Base-by-base conservation (phyloP, 768 basidiomycete species). In the Lactifluus pinguis region DNA sequence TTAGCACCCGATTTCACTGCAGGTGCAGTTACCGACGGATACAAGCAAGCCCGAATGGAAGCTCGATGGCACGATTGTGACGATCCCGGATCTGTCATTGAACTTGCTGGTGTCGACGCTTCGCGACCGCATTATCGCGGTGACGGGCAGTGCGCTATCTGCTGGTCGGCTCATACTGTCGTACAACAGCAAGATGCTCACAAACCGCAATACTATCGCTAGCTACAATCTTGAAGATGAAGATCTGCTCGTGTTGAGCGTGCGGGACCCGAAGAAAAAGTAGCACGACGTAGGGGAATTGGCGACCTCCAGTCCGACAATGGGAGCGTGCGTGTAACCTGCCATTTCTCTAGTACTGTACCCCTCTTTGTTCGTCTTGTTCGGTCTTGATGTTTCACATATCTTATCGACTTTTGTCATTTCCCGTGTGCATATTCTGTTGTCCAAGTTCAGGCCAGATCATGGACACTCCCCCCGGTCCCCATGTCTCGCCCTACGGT, bases 41-140 rank as follows among this genome's bases (percentile, higher is more conserved):
- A 75, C 86, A 1, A 83, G 85, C 38, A 93, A 90, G 70, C 87
- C 94, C 0, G 95, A 95, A 72, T 95, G 90, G 91, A 94, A 95
- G 69, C 77, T 97, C 56, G 84, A 95, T 68, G 95, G 94, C 0
- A 79, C 78, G 55, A 75, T 84, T 44, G 83, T 94, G 60, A 84
- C 83, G 10, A 79, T 99, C 59, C 80, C 84, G 1, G 92, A 97
- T 59, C 74, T 98, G 36, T 89, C 92, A 10, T 80, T 97, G 68
- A 92, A 82, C 59, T 74, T 92, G 49, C 75, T 95, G 49, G 88
- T 98, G 60, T 91, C 92, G 7, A 89, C 92, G 3, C 77, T 99
- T 21, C 86, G 95, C 45, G 95, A 98, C 71, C 85, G 92, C 56
- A 90, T 98, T 59, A 75, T 89, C 63, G 82, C 84, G 62, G 80